phyloP scores from a whole-genome alignment of 306 rosid species.

The Casuarina cunninghamiana region DNA sequence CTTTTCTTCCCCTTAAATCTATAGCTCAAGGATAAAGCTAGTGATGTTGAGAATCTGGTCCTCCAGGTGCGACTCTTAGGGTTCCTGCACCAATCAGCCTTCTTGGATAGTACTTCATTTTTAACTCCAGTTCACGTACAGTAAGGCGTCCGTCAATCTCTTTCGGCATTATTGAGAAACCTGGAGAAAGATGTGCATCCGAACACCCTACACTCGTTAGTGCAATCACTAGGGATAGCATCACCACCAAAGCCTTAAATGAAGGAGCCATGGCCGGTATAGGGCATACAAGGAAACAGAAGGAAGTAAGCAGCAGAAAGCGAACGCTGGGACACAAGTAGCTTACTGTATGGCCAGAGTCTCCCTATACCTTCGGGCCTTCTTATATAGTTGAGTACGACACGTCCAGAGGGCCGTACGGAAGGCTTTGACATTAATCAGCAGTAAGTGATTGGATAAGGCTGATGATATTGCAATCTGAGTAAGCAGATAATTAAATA shows the following conservation, averaged over 20 bases:
- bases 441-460: too few species aligned
- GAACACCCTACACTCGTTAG: constrained; percentile 5
- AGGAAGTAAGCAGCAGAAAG: too few species aligned
- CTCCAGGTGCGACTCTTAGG: constrained; percentile 21
- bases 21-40: constrained; percentile 15
- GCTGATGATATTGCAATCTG: too few species aligned
- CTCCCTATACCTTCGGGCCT: too few species aligned
- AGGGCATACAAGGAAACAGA: too few species aligned
- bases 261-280: not conserved
- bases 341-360: too few species aligned
- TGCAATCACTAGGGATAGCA: not conserved
- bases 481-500: too few species aligned
- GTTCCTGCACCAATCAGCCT: not conserved
- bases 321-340: too few species aligned
- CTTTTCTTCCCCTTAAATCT: too few species aligned
- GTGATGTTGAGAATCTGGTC: constrained; percentile 65
- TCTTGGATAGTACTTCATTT: not conserved
- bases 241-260: not conserved
- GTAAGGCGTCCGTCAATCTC: not conserved
- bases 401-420: too few species aligned
- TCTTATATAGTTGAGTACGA: too few species aligned
- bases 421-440: too few species aligned
- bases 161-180: constrained; percentile 8
- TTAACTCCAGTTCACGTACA: not conserved
- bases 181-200: constrained; percentile 9